Percentiles rank a stretch among this genome's conserved stretches.
These are phyloP conservation scores for Cardamine occulta DNA, from an alignment of 345 rosid species.

Conservation along the genomic window DNA sequence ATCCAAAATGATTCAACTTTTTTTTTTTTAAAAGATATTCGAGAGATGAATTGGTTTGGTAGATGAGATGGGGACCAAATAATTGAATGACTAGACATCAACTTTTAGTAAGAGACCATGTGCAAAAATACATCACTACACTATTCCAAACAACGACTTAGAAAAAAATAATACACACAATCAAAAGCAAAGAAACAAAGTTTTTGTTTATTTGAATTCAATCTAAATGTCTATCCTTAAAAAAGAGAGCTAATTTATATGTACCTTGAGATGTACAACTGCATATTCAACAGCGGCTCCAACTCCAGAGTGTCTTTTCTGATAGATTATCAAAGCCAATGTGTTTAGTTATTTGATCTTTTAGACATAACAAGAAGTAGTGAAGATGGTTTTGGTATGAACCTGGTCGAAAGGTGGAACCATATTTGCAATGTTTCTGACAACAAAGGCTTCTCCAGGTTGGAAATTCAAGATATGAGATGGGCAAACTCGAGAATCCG, in stretches of 20 bases:
- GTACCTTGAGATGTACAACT: slow-evolving; percentile 94
- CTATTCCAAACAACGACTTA: slow-evolving; percentile 11
- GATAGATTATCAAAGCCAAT: background rate
- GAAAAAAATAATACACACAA: slow-evolving; percentile 3
- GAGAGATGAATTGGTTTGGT: background rate
- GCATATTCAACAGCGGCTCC: slow-evolving; percentile 95
- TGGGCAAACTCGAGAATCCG: slow-evolving; percentile 95
- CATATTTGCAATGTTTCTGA: slow-evolving; percentile 88
- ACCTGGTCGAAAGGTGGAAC: slow-evolving; percentile 89
- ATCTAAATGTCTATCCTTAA: slow-evolving; percentile 20
- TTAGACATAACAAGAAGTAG: background rate
- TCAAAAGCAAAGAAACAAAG: too few species aligned
- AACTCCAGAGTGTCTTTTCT: slow-evolving; percentile 49
- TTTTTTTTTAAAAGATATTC: background rate
- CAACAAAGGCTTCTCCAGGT: slow-evolving; percentile 94
- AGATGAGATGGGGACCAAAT: slow-evolving; percentile 27
- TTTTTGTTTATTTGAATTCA: too few species aligned
- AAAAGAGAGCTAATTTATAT: background rate
- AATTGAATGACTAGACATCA: slow-evolving; percentile 36
- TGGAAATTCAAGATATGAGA: slow-evolving; percentile 82
- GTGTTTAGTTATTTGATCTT: background rate
- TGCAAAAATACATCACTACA: slow-evolving; percentile 7
- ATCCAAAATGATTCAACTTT: slow-evolving; percentile 27
- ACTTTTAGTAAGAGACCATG: slow-evolving; percentile 26
- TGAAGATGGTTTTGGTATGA: background rate